Conservation (phyloP, 257 asterid species). For the Solanum ahanhuiri region DNA sequence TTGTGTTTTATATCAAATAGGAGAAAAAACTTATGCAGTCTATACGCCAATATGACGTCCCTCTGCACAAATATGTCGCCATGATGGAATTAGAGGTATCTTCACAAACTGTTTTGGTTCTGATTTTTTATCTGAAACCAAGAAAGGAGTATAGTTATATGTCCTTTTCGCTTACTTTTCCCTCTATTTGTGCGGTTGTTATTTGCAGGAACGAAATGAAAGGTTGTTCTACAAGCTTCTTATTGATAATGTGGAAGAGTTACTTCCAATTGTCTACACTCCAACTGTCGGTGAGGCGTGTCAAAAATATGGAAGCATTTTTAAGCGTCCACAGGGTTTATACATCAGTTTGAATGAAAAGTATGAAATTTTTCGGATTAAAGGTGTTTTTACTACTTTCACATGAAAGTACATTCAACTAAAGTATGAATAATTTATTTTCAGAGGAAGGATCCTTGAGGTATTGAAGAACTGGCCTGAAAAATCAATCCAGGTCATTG, state of each 20-base stretch:
- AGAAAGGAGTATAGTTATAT: fast-evolving
- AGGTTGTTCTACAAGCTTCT: slow-evolving; percentile 63
- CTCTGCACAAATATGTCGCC: slow-evolving; percentile 69
- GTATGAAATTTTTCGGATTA: slow-evolving; percentile 11
- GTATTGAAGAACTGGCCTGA: slow-evolving; percentile 69
- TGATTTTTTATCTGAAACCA: background rate
- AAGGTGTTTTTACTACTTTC: background rate
- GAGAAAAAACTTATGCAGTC: slow-evolving; percentile 47
- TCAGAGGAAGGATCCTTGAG: slow-evolving; percentile 62
- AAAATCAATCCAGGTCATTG: slow-evolving; percentile 56
- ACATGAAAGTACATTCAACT: background rate
- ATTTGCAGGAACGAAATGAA: slow-evolving; percentile 56
- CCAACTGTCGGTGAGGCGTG: slow-evolving; percentile 81
- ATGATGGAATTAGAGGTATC: slow-evolving; percentile 83
- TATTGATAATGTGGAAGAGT: slow-evolving; percentile 61
- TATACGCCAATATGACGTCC: slow-evolving; percentile 57
- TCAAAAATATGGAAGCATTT: slow-evolving; percentile 67
- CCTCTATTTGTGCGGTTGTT: background rate
- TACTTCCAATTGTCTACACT: slow-evolving; percentile 62
- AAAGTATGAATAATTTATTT: background rate
- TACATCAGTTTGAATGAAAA: slow-evolving; percentile 60
- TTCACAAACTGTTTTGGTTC: background rate
- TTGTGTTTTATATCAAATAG: slow-evolving; percentile 4
- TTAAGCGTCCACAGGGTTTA: slow-evolving; percentile 68
- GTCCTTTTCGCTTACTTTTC: background rate